A percentile compares a stretch with the other conserved stretches of the same genome.
These are phyloP conservation scores for Phalaenopsis hybrid DNA, from an alignment of 116 monocot genomes.

Conservation along the genomic window DNA sequence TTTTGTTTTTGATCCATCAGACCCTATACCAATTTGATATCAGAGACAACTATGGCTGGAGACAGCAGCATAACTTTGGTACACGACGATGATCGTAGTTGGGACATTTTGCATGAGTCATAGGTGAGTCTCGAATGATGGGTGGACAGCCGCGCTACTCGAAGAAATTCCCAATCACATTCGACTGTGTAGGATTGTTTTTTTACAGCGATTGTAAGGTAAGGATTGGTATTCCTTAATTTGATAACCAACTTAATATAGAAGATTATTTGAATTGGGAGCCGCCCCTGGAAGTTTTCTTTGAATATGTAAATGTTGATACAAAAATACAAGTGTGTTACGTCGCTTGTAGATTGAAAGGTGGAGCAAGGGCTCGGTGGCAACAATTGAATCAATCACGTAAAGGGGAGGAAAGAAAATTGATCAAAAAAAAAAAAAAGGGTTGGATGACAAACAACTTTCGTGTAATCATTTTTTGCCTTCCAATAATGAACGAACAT, in stretches of 20 bases:
- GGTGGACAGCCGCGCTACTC: no score
- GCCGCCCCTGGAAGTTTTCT: background rate
- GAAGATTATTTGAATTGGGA: background rate
- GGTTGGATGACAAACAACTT: background rate
- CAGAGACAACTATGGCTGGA: no score
- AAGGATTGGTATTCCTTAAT: background rate
- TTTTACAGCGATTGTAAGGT: no score
- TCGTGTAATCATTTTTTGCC: background rate
- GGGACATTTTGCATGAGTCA: no score
- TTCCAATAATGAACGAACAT: background rate
- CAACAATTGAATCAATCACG: background rate
- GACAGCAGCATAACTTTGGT: no score
- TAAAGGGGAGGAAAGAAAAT: background rate
- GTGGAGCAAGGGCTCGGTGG: background rate
- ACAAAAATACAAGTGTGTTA: background rate
- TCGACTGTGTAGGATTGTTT: no score
- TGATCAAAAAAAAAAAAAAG: background rate
- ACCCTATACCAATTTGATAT: no score
- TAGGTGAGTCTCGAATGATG: no score
- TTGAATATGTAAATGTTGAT: background rate
- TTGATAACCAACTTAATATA: background rate
- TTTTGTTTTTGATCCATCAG: no score
- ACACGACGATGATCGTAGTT: no score
- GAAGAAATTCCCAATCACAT: no score
- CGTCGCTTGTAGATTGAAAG: background rate